These are phyloP conservation scores for Triticum turgidum DNA, from an alignment of 176 grass and related monocot species.

Conservation along the genomic window DNA sequence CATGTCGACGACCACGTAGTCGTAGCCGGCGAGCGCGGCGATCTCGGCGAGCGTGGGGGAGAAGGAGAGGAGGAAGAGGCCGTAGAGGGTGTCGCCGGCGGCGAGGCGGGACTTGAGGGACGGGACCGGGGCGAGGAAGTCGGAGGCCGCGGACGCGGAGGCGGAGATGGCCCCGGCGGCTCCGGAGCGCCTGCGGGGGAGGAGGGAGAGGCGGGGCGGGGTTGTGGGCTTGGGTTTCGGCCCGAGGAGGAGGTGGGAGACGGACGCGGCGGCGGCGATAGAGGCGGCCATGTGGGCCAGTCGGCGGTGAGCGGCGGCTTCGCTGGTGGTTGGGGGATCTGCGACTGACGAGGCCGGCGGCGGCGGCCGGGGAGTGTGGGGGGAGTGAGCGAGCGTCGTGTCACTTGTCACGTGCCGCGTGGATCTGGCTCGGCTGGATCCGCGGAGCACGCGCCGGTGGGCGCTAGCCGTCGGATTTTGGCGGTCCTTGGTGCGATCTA, in stretches of 20 bases:
- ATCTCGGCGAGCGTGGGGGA: constrained; percentile 81
- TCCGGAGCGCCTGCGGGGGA: constrained; percentile 8
- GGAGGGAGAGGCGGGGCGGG: constrained; percentile 13
- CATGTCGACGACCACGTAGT: constrained; percentile 88
- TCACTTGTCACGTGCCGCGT: background rate
- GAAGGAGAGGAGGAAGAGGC: constrained; percentile 88
- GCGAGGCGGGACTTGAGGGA: constrained; percentile 71
- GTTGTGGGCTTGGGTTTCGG: constrained; percentile 16
- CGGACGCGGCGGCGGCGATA: constrained; percentile 17
- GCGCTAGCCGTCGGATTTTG: background rate
- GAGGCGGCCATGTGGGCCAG: constrained; percentile 9
- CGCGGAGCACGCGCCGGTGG: too few relatives aligned
- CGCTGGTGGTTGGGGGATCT: constrained; percentile 38
- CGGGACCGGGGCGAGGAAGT: constrained; percentile 16
- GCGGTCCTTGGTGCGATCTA: too few relatives aligned
- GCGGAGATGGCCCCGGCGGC: constrained; percentile 12
- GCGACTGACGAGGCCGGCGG: constrained; percentile 21
- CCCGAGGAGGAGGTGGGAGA: constrained; percentile 29
- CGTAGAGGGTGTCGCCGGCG: constrained; percentile 73
- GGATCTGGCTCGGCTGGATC: constrained; percentile 1
- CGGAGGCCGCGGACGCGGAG: constrained; percentile 23
- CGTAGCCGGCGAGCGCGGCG: constrained; percentile 80
- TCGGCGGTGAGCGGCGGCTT: background rate
- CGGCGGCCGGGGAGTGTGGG: background rate
- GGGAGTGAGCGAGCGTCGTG: background rate